These are phyloP conservation scores for Hypoxylon subgilvum DNA, from an alignment of 495 filamentous ascomycete species.

Conservation along the genomic window DNA sequence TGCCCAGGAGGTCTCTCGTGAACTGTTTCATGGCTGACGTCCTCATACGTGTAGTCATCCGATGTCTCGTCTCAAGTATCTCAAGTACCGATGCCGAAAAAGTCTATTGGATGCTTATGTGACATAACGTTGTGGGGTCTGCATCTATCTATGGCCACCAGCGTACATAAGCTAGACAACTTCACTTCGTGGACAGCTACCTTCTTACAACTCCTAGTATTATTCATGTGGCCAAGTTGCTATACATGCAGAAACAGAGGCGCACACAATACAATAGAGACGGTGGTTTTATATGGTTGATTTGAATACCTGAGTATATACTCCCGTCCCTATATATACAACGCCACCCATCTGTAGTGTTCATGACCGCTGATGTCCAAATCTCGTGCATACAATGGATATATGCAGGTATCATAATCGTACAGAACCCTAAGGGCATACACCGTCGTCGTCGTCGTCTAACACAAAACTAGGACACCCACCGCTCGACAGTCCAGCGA, in stretches of 20 bases:
- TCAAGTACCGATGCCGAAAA: neutral
- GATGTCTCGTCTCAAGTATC: no score
- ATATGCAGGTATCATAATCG: slow-evolving; percentile 3
- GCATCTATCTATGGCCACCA: neutral
- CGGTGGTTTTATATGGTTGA: no score
- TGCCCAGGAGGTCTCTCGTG: no score
- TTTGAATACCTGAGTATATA: neutral
- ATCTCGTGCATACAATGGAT: neutral
- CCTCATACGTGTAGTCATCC: no score
- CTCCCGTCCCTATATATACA: slow-evolving; percentile 7
- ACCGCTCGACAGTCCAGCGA: neutral
- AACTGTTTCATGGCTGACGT: no score
- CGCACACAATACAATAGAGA: no score
- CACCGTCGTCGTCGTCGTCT: neutral
- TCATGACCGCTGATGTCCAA: slow-evolving; percentile 7
- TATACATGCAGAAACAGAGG: no score
- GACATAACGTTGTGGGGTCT: neutral
- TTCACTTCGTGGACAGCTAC: no score
- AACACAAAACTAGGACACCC: neutral
- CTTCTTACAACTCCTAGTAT: no score
- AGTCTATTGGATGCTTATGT: neutral
- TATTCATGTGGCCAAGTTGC: no score
- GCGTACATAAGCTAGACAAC: neutral
- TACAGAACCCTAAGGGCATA: neutral
- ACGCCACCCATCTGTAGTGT: slow-evolving; percentile 9